Evolutionary conservation across 78 protist species (phyloP), one percentile per base, ranked within the genome.

Genomic region (Emiliania huxleyi): DNA sequence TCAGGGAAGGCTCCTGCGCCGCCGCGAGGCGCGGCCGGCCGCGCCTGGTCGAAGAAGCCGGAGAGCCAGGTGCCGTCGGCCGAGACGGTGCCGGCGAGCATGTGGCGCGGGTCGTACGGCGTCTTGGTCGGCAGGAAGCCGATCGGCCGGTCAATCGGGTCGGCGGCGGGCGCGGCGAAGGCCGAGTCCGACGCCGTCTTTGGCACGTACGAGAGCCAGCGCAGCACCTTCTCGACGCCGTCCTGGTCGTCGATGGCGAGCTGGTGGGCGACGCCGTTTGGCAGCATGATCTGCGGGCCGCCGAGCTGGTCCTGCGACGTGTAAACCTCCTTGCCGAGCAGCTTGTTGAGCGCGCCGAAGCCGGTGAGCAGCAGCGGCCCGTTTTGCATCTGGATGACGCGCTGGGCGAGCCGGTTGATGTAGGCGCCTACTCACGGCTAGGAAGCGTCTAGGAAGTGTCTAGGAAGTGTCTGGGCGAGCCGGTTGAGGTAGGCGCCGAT

Each of bases 381-480:
- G 37, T 89, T 93, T 42, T 8, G 12, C 90, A 48, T 94, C 79
- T 95, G 96, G 71, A 95, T 93, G 49, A 95, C 93, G 42, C 96
- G 90, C 92, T 97, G 99, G 81, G 99, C 99, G 1, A 98, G 95
- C 42, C 99, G 96, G 48, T 96, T 98, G 25, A 98, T 93, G 83
- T 98, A 98, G 25, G 99, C 99, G 29, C 99, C 99, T 90, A 98
- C n/a, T n/a, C n/a, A n/a, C n/a, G n/a, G n/a, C n/a, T n/a, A n/a
- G n/a, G n/a, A n/a, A n/a, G n/a, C n/a, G n/a, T n/a, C n/a, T n/a
- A n/a, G n/a, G n/a, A n/a, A n/a, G n/a, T n/a, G n/a, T n/a, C n/a
- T n/a, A n/a, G n/a, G n/a, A n/a, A n/a, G n/a, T n/a, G n/a, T n/a
- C n/a, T n/a, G n/a, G 55, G 55, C 55, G n/a, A 62, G 23, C 43